Evolutionary conservation across 192 early-diverging fungal genomes (phyloP).

Genomic region (Linnemannia schmuckeri): DNA sequence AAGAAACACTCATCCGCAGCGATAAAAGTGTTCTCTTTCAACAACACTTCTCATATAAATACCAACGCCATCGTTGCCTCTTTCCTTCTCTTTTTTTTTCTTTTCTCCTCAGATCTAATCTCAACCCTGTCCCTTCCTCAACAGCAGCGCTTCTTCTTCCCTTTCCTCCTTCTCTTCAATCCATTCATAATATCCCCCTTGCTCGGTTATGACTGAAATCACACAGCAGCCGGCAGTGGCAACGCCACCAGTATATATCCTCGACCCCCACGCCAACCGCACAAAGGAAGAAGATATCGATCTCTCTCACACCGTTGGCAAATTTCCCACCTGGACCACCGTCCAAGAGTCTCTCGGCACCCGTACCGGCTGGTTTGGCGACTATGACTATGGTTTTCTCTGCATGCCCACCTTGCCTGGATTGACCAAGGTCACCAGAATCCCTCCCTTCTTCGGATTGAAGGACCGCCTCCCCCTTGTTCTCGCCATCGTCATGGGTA

Average conservation of each 20-base stretch:
- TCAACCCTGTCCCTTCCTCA: not conserved
- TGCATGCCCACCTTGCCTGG: constrained; percentile 60
- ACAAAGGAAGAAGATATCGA: constrained; percentile 47
- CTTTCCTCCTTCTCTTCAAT: not conserved
- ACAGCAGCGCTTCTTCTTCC: not conserved
- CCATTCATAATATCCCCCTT: not conserved
- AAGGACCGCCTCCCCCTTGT: constrained; percentile 53
- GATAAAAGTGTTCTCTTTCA: not conserved
- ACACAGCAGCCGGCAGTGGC: constrained; percentile 18
- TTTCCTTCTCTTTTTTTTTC: constrained; percentile 10
- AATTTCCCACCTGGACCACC: constrained; percentile 37
- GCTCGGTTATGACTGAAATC: constrained; percentile 35
- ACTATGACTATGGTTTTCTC: constrained; percentile 64
- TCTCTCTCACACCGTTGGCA: constrained; percentile 49
- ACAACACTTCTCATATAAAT: constrained; percentile 1
- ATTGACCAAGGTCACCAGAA: constrained; percentile 26
- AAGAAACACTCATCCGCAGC: not conserved
- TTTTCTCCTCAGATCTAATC: constrained; percentile 24
- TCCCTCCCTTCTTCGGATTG: constrained; percentile 64
- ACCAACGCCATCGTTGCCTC: not conserved
- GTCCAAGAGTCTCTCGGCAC: constrained; percentile 46
- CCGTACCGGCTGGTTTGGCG: constrained; percentile 59
- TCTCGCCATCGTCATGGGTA: constrained; percentile 60
- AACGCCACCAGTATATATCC: constrained; percentile 36
- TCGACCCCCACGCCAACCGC: constrained; percentile 51